These are phyloP conservation scores for Chondrus crispus DNA, from an alignment of 23 red algal genomes.

Conservation along the genomic window DNA sequence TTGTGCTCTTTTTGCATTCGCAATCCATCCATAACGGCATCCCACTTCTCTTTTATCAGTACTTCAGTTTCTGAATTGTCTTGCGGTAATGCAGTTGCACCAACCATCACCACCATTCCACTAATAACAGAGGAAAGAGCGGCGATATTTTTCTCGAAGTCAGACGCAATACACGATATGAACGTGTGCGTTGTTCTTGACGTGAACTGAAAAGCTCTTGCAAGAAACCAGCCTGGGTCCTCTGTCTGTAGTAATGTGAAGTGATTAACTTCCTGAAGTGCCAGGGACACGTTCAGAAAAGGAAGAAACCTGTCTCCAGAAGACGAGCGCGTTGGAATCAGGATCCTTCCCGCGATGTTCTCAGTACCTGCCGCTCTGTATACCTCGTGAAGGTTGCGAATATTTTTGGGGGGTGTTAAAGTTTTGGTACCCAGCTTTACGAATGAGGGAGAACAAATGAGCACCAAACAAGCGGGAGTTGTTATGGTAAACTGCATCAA, in stretches of 20 bases:
- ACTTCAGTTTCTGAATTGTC: neutral
- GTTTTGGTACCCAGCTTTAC: neutral
- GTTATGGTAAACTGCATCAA: constrained; percentile 7
- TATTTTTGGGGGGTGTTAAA: neutral
- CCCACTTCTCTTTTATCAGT: neutral
- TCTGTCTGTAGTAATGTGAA: neutral
- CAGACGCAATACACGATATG: neutral
- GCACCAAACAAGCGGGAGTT: neutral
- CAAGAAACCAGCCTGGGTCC: neutral
- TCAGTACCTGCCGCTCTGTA: neutral
- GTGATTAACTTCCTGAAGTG: neutral
- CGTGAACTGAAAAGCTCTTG: neutral
- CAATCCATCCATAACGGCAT: neutral
- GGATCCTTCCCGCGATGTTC: too few species aligned
- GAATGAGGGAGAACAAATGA: neutral
- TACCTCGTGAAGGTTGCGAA: neutral
- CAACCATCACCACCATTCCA: neutral
- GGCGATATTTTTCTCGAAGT: neutral
- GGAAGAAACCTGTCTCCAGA: neutral
- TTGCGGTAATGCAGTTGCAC: neutral
- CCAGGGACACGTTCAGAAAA: neutral
- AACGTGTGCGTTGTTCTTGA: neutral
- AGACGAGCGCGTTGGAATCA: too few species aligned
- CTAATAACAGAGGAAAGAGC: neutral
- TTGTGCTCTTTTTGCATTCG: neutral